Base-by-base conservation (phyloP, 768 basidiomycete species). In the Holtermannia corniformis region DNA sequence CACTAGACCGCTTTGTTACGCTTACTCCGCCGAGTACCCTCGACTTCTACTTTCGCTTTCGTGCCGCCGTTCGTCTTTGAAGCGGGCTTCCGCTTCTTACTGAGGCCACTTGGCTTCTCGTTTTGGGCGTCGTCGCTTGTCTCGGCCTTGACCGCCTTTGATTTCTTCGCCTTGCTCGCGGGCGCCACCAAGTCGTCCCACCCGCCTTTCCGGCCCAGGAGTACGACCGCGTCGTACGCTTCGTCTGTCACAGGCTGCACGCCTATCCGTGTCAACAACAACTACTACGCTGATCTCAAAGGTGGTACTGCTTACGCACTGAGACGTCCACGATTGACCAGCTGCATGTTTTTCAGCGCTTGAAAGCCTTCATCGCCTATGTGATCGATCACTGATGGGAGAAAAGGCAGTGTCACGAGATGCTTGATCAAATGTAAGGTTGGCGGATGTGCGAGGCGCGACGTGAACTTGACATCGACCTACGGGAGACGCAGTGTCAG, bases 311-410 rank as follows among this genome's bases (percentile, higher is more conserved):
- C 19, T 5, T 5, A 59, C 65, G 52, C 47, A 70, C 88, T 92
- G 41, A 95, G 77, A 49, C 91, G 76, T 3, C 90, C 88, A 16
- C 85, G 79, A 12, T 77, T 84, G 13, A 93, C 78, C 20, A 96
- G 75, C 47, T 83, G 79, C 87, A 91, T 92, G 7, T 65, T 85
- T 84, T 67, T 49, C 21, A 69, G 55, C 41, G 58, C 81, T 51
- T 77, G 71, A 0, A 81, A 72, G 12, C 82, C 87, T 1, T 78
- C 75, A 50, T 78, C 72, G 3, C 79, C 81, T 21, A 91, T 79
- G 70, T 90, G 91, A 4, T 72, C 73, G n/a, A 88, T 67, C 49
- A 78, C 79, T 37, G 75, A 70, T 2, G 83, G 82, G 4, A 78
- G 73, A 1, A 71, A 23, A 51, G 40, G 56, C 13, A 32, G 14